Evolutionary conservation across 208 protist species (phyloP), one percentile per base, ranked within the genome.

Genomic region (Tritrichomonas musculus): DNA sequence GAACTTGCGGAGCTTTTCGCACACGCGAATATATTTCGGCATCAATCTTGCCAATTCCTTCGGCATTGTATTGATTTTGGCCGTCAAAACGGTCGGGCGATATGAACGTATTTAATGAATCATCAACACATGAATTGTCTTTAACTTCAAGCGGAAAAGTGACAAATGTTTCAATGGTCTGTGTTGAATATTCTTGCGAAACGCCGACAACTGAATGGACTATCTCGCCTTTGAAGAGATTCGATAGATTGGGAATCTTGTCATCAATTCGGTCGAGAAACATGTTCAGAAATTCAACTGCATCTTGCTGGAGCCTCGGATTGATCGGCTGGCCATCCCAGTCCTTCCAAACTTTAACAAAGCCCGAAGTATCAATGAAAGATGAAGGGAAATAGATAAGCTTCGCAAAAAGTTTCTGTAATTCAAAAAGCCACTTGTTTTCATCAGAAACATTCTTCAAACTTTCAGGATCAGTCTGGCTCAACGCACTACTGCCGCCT

Each of bases 31-130:
- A 60, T 20, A 5, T 25, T 33, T n/a, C 44, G 4, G 77, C 77
- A 57, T 88, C 77, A 39, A 88, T 60, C 39, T 88, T 88, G 17
- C 77, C 77, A 39, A 88, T 53, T 49, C 77, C 77, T 39, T 88
- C 77, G 13, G 47, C 77, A 17, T 39, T 44, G 22, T 88, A 88
- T 60, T 88, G 77, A 1, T 88, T 49, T 13, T 44, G 27, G 17
- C 47, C 47, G 27, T 27, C 47, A 27, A 88, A 57, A 27, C 20
- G 33, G 4, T 88, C 47, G 0, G 77, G 77, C 9, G 44, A 14
- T 57, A 53, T 20, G 36, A 88, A 88, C 20, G 77, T 57, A 33
- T 53, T 30, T 22, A 88, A 57, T 39, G 25, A 39, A 4, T 88
- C 41, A 27, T 55, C 20, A 60, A 88, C 57, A 11, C 44, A 14